Conservation (phyloP, 192 early-diverging fungal species). For the Coemansia reversa region DNA sequence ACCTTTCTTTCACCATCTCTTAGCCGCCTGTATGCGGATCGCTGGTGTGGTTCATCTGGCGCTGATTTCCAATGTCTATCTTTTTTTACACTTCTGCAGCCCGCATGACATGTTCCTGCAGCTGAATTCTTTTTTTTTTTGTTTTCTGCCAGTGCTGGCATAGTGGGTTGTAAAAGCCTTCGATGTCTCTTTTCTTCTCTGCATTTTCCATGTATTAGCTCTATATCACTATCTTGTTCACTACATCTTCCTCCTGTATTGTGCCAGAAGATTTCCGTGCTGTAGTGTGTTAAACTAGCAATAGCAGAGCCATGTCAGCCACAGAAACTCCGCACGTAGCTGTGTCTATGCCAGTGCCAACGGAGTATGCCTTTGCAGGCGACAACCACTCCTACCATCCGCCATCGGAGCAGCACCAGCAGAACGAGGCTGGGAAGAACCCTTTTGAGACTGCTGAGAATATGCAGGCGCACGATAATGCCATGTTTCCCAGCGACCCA, state of each 20-base stretch:
- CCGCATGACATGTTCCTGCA: not conserved
- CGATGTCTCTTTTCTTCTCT: not conserved
- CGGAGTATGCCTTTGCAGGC: constrained; percentile 8
- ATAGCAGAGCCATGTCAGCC: constrained; percentile 5
- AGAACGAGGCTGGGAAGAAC: not conserved
- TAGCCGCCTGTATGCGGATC: not conserved
- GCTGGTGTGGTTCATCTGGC: not conserved
- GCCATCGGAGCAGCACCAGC: not conserved
- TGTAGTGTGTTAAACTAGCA: not conserved
- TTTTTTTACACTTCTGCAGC: not conserved
- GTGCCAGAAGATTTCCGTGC: not conserved
- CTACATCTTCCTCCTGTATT: not conserved
- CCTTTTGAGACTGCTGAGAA: not conserved
- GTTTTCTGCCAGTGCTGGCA: no score
- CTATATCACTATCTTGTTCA: not conserved
- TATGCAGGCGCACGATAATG: constrained; percentile 1
- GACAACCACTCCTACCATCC: not conserved
- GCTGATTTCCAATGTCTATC: not conserved
- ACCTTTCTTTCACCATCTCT: not conserved
- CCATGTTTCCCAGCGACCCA: not conserved
- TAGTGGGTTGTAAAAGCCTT: not conserved
- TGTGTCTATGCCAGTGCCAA: constrained; percentile 5
- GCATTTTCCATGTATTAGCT: not conserved
- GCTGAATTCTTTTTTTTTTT: not conserved
- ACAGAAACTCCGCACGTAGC: constrained; percentile 4